These are phyloP conservation scores for Piper betle DNA, from an alignment of 164 flowering plant genomes.

Conservation along the genomic window DNA sequence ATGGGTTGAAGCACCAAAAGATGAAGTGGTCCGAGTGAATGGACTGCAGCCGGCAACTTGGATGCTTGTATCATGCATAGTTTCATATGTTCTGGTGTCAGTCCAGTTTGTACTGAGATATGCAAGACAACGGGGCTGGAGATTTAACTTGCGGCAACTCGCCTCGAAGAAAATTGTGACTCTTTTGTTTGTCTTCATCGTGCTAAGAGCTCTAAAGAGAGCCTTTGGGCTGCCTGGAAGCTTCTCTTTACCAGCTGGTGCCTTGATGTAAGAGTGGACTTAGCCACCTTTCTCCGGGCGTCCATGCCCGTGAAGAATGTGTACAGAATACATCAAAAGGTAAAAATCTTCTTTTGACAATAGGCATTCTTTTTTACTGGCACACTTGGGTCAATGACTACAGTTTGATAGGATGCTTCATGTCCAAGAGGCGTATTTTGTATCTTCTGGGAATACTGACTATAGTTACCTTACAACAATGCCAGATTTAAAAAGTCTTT, in stretches of 20 bases:
- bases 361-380: too few relatives aligned
- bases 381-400: too few relatives aligned
- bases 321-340: background rate
- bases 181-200: conserved; percentile 23
- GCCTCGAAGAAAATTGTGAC: conserved; percentile 63
- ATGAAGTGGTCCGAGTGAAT: conserved; percentile 14
- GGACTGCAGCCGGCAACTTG: conserved; percentile 34
- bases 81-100: conserved; percentile 31
- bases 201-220: conserved; percentile 26
- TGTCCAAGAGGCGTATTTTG: too few relatives aligned
- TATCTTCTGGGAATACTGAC: too few relatives aligned
- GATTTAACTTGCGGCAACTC: conserved; percentile 59
- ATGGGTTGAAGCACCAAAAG: conserved; percentile 32
- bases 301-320: background rate
- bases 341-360: background rate
- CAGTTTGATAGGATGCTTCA: too few relatives aligned
- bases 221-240: conserved; percentile 11
- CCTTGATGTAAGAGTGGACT: conserved; percentile 1
- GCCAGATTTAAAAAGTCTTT: too few relatives aligned
- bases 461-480: too few relatives aligned
- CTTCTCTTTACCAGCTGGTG: background rate
- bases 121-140: conserved; percentile 46
- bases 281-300: background rate
- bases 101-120: conserved; percentile 15
- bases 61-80: conserved; percentile 22